Percentiles rank a stretch among this genome's conserved stretches.
Evolutionary conservation across 495 filamentous ascomycete species (phyloP).

Genomic region (Recurvomyces mirabilis): DNA sequence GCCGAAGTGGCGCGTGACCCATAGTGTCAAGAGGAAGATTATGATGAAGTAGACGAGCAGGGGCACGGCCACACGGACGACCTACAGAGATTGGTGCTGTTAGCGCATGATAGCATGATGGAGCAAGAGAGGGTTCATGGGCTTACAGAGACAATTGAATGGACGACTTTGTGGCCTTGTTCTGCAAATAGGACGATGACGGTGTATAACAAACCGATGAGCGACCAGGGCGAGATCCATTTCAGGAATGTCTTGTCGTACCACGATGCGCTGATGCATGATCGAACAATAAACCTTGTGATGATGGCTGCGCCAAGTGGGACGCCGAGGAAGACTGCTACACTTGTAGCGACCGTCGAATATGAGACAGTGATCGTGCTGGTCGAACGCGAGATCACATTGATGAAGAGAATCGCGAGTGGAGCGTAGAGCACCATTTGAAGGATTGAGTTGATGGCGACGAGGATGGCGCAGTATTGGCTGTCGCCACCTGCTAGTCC

Average conservation of each 20-base stretch:
- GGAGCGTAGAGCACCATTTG: slow-evolving; percentile 84
- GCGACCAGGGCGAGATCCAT: slow-evolving; percentile 57
- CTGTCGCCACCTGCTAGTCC: slow-evolving; percentile 62
- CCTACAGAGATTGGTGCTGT: too few relatives aligned
- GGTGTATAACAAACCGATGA: slow-evolving; percentile 77
- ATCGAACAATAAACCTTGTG: slow-evolving; percentile 54
- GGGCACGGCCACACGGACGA: slow-evolving; percentile 70
- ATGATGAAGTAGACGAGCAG: slow-evolving; percentile 68
- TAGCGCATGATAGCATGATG: background rate
- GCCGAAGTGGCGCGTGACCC: slow-evolving; percentile 41
- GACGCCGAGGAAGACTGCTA: slow-evolving; percentile 77
- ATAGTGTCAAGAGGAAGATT: slow-evolving; percentile 60
- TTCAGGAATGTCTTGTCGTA: slow-evolving; percentile 59
- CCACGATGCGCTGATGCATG: slow-evolving; percentile 41
- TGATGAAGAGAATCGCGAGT: slow-evolving; percentile 65
- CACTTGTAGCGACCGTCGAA: slow-evolving; percentile 59
- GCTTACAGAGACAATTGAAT: slow-evolving; percentile 56
- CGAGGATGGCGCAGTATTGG: slow-evolving; percentile 84
- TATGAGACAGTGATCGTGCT: slow-evolving; percentile 47
- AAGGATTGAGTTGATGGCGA: slow-evolving; percentile 74
- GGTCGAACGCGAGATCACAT: slow-evolving; percentile 44
- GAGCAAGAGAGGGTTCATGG: background rate
- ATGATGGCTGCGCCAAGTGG: slow-evolving; percentile 71
- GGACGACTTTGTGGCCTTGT: slow-evolving; percentile 69
- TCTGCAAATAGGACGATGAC: slow-evolving; percentile 77